These are phyloP conservation scores for Pseudophaeomoniella oleicola DNA, from an alignment of 2,329 filamentous ascomycete genomes.

Conservation along the genomic window DNA sequence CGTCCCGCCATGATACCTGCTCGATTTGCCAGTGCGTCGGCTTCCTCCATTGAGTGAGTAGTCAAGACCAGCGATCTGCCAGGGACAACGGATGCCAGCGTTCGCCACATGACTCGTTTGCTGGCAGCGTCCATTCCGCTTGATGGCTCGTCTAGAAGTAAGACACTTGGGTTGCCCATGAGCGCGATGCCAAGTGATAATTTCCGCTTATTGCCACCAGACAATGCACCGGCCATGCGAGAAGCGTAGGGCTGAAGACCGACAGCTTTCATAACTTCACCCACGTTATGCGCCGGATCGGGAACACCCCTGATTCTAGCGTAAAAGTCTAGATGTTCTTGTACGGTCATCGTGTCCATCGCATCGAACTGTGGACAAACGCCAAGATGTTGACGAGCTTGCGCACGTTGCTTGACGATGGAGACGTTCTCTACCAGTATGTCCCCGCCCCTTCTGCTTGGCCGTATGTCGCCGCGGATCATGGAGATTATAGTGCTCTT, in stretches of 20 bases:
- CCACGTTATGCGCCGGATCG: slow-evolving; percentile 63
- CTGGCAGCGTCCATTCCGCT: slow-evolving; percentile 82
- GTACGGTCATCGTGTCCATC: slow-evolving; percentile 79
- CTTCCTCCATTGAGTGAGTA: slow-evolving; percentile 92
- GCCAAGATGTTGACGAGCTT: slow-evolving; percentile 64
- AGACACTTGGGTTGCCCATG: slow-evolving; percentile 78
- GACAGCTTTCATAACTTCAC: slow-evolving; percentile 64
- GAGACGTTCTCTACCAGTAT: slow-evolving; percentile 67
- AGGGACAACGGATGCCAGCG: slow-evolving; percentile 55
- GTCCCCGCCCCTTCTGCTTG: slow-evolving; percentile 56
- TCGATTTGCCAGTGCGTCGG: slow-evolving; percentile 68
- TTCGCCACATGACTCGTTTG: slow-evolving; percentile 88
- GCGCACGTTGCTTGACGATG: slow-evolving; percentile 55
- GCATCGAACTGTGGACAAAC: slow-evolving; percentile 84
- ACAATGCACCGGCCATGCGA: slow-evolving; percentile 65
- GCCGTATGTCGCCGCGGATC: slow-evolving; percentile 75
- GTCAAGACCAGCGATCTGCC: slow-evolving; percentile 78
- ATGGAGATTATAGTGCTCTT: slow-evolving; percentile 83
- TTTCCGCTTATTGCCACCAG: slow-evolving; percentile 89
- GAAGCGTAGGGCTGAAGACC: slow-evolving; percentile 56
- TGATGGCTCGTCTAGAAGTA: slow-evolving; percentile 79
- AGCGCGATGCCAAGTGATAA: slow-evolving; percentile 76
- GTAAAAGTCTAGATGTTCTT: slow-evolving; percentile 79
- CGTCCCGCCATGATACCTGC: slow-evolving; percentile 73
- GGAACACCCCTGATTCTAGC: slow-evolving; percentile 67